Evolutionary conservation across 257 asterid genomes (phyloP).

Genomic region (Lithospermum erythrorhizon): DNA sequence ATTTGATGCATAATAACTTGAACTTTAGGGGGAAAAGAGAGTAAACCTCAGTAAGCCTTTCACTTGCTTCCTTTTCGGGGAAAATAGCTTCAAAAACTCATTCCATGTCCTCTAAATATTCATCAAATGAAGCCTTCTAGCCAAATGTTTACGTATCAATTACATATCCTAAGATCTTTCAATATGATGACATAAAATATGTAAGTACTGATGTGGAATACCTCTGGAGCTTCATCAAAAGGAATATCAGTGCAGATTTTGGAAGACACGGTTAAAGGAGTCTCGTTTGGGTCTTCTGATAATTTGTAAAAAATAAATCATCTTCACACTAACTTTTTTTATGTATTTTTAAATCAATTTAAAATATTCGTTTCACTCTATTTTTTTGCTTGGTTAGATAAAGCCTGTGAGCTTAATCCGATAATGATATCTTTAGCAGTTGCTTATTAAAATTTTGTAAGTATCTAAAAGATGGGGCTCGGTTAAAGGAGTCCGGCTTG

Average conservation of each 20-base stretch:
- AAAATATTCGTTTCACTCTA: no score
- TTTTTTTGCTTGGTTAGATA: no score
- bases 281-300: no score
- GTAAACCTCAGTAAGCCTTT: slow-evolving; percentile 63
- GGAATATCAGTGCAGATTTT: slow-evolving; percentile 70
- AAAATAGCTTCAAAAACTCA: slow-evolving; percentile 83
- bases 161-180: background rate
- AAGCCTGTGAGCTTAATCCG: no score
- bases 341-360: no score
- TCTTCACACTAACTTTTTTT: no score
- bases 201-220: slow-evolving; percentile 9
- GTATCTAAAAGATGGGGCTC: no score
- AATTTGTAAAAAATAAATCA: no score
- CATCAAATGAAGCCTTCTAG: slow-evolving; percentile 71
- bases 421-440: no score
- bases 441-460: no score
- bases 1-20: background rate
- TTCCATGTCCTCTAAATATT: slow-evolving; percentile 70
- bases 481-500: slow-evolving; percentile 42
- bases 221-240: slow-evolving; percentile 66
- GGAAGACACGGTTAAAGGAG: slow-evolving; percentile 55
- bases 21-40: background rate
- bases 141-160: background rate
- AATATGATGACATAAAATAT: background rate
- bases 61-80: slow-evolving; percentile 74